phyloP scores from a whole-genome alignment of 192 early-diverging fungal genomes.

The Borealophlyctis nickersoniae region DNA sequence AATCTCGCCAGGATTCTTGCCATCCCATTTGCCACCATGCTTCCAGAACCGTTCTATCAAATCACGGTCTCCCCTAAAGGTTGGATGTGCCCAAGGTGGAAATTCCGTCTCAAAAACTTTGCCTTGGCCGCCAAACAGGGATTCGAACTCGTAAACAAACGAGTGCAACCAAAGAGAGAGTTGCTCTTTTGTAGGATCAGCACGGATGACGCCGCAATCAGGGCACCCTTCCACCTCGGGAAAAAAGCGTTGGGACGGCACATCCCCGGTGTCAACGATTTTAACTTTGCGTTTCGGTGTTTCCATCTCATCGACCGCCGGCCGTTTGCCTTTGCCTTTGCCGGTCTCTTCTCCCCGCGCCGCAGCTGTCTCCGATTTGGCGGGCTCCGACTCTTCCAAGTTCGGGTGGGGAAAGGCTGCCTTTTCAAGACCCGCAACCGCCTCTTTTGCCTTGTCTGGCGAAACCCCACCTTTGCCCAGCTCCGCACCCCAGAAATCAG shows the following conservation, averaged over 20 bases:
- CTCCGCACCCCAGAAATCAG: slow-evolving; percentile 64
- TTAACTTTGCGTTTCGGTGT: not conserved
- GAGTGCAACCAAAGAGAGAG: slow-evolving; percentile 89
- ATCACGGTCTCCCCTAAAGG: slow-evolving; percentile 34
- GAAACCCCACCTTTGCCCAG: slow-evolving; percentile 51
- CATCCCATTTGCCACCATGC: slow-evolving; percentile 47
- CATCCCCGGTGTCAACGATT: no score
- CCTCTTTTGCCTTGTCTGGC: slow-evolving; percentile 18
- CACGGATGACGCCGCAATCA: slow-evolving; percentile 55
- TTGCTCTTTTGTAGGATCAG: slow-evolving; percentile 72
- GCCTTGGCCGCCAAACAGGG: slow-evolving; percentile 40
- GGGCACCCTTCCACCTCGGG: slow-evolving; percentile 55
- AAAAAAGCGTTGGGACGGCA: no score
- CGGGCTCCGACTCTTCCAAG: not conserved
- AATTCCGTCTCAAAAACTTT: slow-evolving; percentile 67
- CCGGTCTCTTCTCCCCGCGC: not conserved
- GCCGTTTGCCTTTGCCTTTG: no score
- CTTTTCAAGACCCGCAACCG: not conserved
- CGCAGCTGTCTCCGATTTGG: no score
- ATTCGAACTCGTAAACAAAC: slow-evolving; percentile 60
- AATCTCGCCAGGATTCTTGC: slow-evolving; percentile 15
- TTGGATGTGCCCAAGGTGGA: slow-evolving; percentile 76
- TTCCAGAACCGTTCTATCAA: slow-evolving; percentile 47
- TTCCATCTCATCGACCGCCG: not conserved
- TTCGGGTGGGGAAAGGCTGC: not conserved